A percentile compares a stretch with the other conserved stretches of the same genome.
Evolutionary conservation across 108 stramenopile species (phyloP).

Genomic region (Nitzschia sp.): DNA sequence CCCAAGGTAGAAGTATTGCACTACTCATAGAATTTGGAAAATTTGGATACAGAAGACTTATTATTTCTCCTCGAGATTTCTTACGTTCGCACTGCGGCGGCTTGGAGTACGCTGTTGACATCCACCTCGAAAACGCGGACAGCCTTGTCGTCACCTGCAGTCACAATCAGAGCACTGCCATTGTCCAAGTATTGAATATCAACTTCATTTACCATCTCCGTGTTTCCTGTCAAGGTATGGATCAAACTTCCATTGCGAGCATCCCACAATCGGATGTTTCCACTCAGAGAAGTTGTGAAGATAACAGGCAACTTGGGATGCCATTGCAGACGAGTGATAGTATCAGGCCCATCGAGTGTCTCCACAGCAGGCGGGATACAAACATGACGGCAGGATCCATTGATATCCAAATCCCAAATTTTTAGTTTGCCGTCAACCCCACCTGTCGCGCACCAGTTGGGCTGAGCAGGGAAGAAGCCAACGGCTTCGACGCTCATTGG

Average conservation of each 20-base stretch:
- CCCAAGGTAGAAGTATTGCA: background rate
- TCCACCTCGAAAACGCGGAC: slow-evolving; percentile 73
- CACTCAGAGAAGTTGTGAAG: slow-evolving; percentile 76
- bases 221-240: slow-evolving; percentile 71
- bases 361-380: slow-evolving; percentile 24
- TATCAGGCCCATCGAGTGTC: slow-evolving; percentile 16
- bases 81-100: background rate
- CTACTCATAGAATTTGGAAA: background rate
- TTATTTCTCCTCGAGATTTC: background rate
- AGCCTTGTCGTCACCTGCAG: slow-evolving; percentile 77
- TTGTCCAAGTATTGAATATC: slow-evolving; percentile 32
- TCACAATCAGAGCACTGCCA: slow-evolving; percentile 56
- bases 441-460: slow-evolving; percentile 86
- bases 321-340: slow-evolving; percentile 83
- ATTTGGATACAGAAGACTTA: no score
- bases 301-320: slow-evolving; percentile 72
- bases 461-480: slow-evolving; percentile 72
- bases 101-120: slow-evolving; percentile 18
- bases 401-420: slow-evolving; percentile 81
- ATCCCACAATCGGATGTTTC: slow-evolving; percentile 87
- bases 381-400: slow-evolving; percentile 52
- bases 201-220: slow-evolving; percentile 86
- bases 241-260: slow-evolving; percentile 75
- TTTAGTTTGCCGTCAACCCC: slow-evolving; percentile 83
- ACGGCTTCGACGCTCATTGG: slow-evolving; percentile 86